phyloP scores from a whole-genome alignment of 2,329 filamentous ascomycete species.

The Septoria linicola region DNA sequence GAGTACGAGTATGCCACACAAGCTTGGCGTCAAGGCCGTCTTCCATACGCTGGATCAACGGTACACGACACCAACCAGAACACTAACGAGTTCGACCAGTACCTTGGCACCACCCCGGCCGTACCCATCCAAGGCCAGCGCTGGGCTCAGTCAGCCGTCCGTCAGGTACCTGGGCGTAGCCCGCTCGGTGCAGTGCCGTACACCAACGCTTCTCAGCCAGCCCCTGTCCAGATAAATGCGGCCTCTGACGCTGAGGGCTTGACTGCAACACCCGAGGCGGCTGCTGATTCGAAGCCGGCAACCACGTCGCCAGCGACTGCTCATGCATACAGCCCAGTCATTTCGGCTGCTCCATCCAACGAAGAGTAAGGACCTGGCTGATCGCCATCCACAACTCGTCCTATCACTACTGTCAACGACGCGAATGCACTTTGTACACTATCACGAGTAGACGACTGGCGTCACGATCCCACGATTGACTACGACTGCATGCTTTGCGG shows the following conservation, averaged over 20 bases:
- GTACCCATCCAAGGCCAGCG: constrained; percentile 39
- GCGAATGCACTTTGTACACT: constrained; percentile 26
- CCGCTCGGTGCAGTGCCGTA: constrained; percentile 31
- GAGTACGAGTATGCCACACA: constrained; percentile 63
- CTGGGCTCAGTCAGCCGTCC: constrained; percentile 37
- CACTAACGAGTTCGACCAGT: constrained; percentile 41
- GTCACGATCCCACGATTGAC: constrained; percentile 29
- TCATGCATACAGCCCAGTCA: constrained; percentile 29
- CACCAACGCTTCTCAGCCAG: constrained; percentile 29
- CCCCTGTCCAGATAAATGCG: constrained; percentile 28
- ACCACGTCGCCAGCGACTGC: constrained; percentile 27
- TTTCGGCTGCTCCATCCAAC: constrained; percentile 29
- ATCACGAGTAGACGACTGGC: constrained; percentile 31
- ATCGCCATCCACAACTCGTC: constrained; percentile 12
- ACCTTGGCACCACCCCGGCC: constrained; percentile 34
- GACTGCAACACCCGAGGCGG: constrained; percentile 16
- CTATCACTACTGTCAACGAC: constrained; percentile 29
- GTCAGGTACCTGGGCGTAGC: constrained; percentile 27
- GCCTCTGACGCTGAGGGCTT: constrained; percentile 23
- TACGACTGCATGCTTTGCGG: constrained; percentile 25
- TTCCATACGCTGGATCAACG: constrained; percentile 30
- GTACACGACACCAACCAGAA: constrained; percentile 28
- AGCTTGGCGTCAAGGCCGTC: constrained; percentile 36
- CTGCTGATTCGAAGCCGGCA: constrained; percentile 28
- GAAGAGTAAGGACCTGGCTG: constrained; percentile 26